Percentiles rank a stretch among this genome's conserved stretches.
Conservation (phyloP, 2,329 filamentous ascomycete genomes). For the Xylaria sp. region DNA sequence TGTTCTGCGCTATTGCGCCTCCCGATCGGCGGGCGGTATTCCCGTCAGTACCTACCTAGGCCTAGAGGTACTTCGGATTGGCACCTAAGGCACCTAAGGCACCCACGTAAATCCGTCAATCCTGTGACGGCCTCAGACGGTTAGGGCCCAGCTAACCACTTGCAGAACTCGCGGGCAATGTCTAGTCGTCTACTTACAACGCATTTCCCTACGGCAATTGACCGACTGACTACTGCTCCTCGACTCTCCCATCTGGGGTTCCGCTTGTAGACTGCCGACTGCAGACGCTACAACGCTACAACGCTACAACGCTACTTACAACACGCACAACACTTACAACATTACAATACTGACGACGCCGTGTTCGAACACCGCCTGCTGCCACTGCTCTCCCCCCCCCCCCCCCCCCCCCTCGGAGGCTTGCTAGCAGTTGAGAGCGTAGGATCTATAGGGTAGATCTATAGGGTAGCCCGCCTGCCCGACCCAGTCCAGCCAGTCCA, state of each 20-base stretch:
- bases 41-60: too few species aligned
- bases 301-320: background rate
- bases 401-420: too few species aligned
- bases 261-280: background rate
- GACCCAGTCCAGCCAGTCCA: background rate
- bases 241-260: background rate
- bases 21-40: too few species aligned
- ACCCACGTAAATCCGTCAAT: background rate
- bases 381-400: background rate
- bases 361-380: background rate
- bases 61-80: background rate
- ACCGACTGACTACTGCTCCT: background rate
- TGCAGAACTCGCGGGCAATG: conserved; percentile 12
- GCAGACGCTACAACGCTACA: background rate
- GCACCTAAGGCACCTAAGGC: background rate
- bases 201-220: background rate
- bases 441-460: too few species aligned
- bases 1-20: background rate
- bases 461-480: conserved; percentile 8
- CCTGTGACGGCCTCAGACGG: background rate
- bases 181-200: too few species aligned
- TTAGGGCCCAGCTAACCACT: conserved; percentile 22
- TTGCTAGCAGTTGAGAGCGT: too few species aligned
- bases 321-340: background rate
- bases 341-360: too few species aligned